phyloP scores from a whole-genome alignment of 495 filamentous ascomycete genomes.

The Letharia columbiana region DNA sequence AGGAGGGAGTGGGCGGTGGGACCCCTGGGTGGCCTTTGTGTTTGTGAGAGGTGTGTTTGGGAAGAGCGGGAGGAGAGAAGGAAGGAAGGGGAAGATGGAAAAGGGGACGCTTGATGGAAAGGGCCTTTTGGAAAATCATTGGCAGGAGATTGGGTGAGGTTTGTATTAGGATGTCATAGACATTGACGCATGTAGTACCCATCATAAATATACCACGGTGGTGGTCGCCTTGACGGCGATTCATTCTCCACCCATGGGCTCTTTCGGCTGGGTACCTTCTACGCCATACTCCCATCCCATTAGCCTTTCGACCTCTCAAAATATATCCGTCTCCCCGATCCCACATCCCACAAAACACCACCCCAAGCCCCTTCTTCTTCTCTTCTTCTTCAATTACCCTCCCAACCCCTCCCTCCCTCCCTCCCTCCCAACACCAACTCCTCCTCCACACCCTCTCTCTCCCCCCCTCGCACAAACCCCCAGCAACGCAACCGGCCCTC shows the following conservation, averaged over 20 bases:
- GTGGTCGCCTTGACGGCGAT: background rate
- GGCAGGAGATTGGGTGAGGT: background rate
- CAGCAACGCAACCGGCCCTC: background rate
- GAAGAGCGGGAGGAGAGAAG: conserved; percentile 29
- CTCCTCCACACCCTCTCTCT: too few relatives aligned
- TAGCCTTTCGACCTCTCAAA: background rate
- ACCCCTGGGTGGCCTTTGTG: conserved; percentile 74
- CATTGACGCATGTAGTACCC: background rate
- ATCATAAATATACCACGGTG: background rate
- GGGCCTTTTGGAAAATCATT: background rate
- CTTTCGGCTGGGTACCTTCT: background rate
- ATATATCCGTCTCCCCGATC: too few relatives aligned
- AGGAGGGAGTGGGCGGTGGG: conserved; percentile 83
- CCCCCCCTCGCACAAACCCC: too few relatives aligned
- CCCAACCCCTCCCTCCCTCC: too few relatives aligned
- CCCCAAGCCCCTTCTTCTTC: too few relatives aligned
- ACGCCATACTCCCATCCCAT: background rate
- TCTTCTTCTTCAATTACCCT: too few relatives aligned
- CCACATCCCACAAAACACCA: too few relatives aligned
- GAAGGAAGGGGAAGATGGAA: background rate
- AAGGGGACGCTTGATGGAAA: background rate
- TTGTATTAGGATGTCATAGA: too few relatives aligned
- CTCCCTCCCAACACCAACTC: too few relatives aligned
- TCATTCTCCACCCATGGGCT: too few relatives aligned
- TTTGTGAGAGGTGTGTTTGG: conserved; percentile 70